Evolutionary conservation across 225 moss, liverwort and hornwort genomes (phyloP).

Genomic region (Polytrichum formosum): DNA sequence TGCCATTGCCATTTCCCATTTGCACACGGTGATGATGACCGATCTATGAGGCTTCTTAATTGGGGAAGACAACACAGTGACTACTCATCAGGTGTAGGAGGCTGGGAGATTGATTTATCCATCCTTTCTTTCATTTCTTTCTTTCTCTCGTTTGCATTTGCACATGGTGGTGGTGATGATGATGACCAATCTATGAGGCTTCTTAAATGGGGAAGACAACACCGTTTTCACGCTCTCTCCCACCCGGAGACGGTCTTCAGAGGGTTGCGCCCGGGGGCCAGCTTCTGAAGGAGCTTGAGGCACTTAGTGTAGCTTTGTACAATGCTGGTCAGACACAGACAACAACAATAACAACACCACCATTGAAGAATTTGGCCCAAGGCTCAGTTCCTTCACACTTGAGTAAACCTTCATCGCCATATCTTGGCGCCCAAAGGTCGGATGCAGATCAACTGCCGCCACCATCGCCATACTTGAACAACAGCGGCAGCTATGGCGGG

Average conservation of each 20-base stretch:
- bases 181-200: constrained; percentile 18
- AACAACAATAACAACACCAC: constrained; percentile 4
- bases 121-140: too few species aligned
- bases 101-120: too few species aligned
- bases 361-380: constrained; percentile 3
- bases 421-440: background rate
- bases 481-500: constrained; percentile 14
- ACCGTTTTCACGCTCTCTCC: constrained; percentile 21
- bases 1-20: too few species aligned
- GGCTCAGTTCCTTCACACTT: background rate
- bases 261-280: constrained; percentile 33
- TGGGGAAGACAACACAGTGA: constrained; percentile 25
- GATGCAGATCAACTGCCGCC: constrained; percentile 9
- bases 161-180: too few species aligned
- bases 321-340: constrained; percentile 26
- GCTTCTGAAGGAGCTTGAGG: constrained; percentile 46
- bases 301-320: constrained; percentile 34
- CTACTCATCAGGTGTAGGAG: too few species aligned
- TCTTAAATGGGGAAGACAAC: constrained; percentile 33
- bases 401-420: constrained; percentile 5
- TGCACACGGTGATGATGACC: too few species aligned
- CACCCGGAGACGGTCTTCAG: constrained; percentile 24
- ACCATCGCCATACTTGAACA: constrained; percentile 1
- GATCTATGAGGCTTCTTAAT: constrained; percentile 21
- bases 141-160: too few species aligned